Base-by-base conservation (phyloP, 1,139 yeast species). In the Suzukiozyma palmioleophila region DNA sequence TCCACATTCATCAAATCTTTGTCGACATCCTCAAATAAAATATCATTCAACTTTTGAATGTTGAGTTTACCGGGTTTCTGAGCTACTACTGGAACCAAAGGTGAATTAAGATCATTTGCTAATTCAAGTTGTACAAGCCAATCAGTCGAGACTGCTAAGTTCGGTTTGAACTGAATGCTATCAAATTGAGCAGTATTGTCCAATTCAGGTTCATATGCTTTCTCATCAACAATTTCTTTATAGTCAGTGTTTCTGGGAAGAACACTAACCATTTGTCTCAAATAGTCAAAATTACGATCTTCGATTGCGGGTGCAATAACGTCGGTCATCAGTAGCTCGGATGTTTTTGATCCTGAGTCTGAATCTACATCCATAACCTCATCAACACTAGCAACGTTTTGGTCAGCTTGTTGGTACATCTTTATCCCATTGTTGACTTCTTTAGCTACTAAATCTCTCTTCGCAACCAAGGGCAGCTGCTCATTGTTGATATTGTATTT, bases 131-230 rank as follows among this genome's bases (percentile, higher is more conserved):
- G 90, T 11, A 74, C 69, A 21, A 76, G 65, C 90, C 92, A 84
- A 48, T 80, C 74, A 32, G 69, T 68, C 2, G 85, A 69, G 0
- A 71, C 66, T 1, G 81, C 75, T 31, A 79, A 62, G 31, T 66
- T 61, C 2, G 69, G 62, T 33, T 55, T 52, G 8, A 53, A 54
- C 43, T 57, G 64, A 33, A 70, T 60, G 4, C 42, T 49, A 36
- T 64, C 60, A 46, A 69, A 70, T 1, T 54, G 54, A 5, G 51
- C 48, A 5, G 60, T 70, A 40, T 62, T 59, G 1, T 55, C 43
- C 15, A 71, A 56, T 58, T 64, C 81, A 0, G 92, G 92, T 57
- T 84, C 94, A 50, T 76, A 84, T 1, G 79, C 84, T 51, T 79
- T 82, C 47, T 81, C 85, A 38, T 75, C 69, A 8, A 80, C 69